phyloP scores from a whole-genome alignment of 768 basidiomycete genomes.

The Lactarius tabidus region DNA sequence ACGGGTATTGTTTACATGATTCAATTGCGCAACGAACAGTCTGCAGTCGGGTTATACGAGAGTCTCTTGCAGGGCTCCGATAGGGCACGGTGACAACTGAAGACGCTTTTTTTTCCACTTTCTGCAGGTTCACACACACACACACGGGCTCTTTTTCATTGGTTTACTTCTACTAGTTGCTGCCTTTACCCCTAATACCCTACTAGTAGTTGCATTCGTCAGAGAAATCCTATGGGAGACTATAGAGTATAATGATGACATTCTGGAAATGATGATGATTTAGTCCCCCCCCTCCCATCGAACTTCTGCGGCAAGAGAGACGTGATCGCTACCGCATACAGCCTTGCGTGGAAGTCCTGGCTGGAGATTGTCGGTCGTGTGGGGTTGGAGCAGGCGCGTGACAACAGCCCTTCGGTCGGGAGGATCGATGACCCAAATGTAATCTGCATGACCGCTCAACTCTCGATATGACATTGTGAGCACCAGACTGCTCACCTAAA shows the following conservation, averaged over 20 bases:
- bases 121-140: neutral
- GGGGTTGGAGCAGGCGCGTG: constrained; percentile 58
- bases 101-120: constrained; percentile 9
- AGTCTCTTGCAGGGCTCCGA: constrained; percentile 86
- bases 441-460: constrained; percentile 51
- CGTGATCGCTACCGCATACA: constrained; percentile 84
- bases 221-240: neutral
- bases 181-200: constrained; percentile 16
- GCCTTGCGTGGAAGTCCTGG: constrained; percentile 76
- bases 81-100: constrained; percentile 38
- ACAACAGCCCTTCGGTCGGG: constrained; percentile 36
- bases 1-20: constrained; percentile 98
- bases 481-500: constrained; percentile 48
- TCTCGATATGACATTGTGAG: neutral
- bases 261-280: constrained; percentile 2
- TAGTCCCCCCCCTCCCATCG: constrained; percentile 25
- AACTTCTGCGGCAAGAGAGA: constrained; percentile 71
- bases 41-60: constrained; percentile 81
- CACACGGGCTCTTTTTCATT: neutral
- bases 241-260: constrained; percentile 1
- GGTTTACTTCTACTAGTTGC: constrained; percentile 6
- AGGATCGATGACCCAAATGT: constrained; percentile 74
- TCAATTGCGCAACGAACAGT: constrained; percentile 84
- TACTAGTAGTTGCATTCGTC: constrained; percentile 14
- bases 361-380: constrained; percentile 51